Evolutionary conservation across 352 stramenopile species (phyloP), one percentile per base, ranked within the genome.

Genomic region (Phytophthora aleatoria): DNA sequence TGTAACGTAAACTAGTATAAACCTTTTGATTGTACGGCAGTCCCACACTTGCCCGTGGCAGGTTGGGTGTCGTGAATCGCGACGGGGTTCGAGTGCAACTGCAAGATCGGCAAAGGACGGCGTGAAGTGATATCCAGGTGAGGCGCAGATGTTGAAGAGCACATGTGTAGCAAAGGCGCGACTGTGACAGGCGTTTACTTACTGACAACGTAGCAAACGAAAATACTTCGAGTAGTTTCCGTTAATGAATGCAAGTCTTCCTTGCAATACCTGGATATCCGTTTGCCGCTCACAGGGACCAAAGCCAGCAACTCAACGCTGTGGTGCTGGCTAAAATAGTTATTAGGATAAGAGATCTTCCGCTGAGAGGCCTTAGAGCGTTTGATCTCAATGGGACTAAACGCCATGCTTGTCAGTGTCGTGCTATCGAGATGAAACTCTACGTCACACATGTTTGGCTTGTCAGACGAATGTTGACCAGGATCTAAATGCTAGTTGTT

Each of bases 401-500:
- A 28, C 9, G 15, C 27, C 27, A 41, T 7, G 30, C 3, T 54
- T 54, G 28, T 31, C n/a, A 5, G 27, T 33, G 49, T 55, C 16
- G 49, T 55, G 9, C 4, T n/a, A 33, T 55, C 16, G 49, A 55
- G 31, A 20, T 53, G 15, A 41, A 41, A n/a, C 49, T 44, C 48
- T 12, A 55, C 20, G 31, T 28, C 11, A n/a, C 35, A 61, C 38
- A 55, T 61, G 59, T 49, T 54, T 42, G 30, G 26, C 3, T 50
- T 7, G 35, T 26, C 24, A 20, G 44, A 35, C 26, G 26, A 57
- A 64, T 54, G 52, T 57, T 62, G 43, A 63, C 52, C 60, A 68
- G 41, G 27, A 51, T 31, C 26, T 26, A 38, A 38, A 36, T 12
- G 10, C 20, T n/a, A 51, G 13, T 39, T 30, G 42, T 26, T 12